Evolutionary conservation across 108 stramenopile species (phyloP).

Genomic region (Seminavis robusta): DNA sequence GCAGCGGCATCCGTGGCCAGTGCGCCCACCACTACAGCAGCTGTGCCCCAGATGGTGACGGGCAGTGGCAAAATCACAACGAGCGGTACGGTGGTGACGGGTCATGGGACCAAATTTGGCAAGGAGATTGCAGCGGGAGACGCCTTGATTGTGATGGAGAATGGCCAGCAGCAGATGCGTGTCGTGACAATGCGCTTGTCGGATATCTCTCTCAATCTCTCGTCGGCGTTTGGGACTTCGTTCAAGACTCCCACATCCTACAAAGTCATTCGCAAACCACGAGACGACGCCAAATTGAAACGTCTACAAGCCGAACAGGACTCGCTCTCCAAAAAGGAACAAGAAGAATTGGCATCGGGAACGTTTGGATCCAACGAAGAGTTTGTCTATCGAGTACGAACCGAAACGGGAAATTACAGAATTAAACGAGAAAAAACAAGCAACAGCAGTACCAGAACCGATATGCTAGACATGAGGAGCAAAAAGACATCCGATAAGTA

Average conservation of each 20-base stretch:
- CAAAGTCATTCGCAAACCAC: constrained; percentile 62
- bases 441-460: constrained; percentile 31
- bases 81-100: constrained; percentile 73
- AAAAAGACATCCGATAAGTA: constrained; percentile 86
- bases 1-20: not conserved
- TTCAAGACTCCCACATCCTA: constrained; percentile 50
- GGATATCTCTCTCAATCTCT: constrained; percentile 50
- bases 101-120: constrained; percentile 57
- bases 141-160: constrained; percentile 49
- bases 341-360: constrained; percentile 57
- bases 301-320: constrained; percentile 24
- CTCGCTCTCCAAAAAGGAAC: constrained; percentile 13
- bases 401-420: constrained; percentile 73
- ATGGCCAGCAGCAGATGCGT: constrained; percentile 61
- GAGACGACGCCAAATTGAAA: constrained; percentile 32
- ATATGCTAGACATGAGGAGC: constrained; percentile 57
- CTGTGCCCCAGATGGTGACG: constrained; percentile 31
- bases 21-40: constrained; percentile 2
- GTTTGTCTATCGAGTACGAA: constrained; percentile 74
- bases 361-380: constrained; percentile 44
- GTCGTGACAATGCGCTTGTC: constrained; percentile 79
- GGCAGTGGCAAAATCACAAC: constrained; percentile 73
- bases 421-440: constrained; percentile 46
- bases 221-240: constrained; percentile 53
- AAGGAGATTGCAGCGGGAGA: constrained; percentile 62